These are phyloP conservation scores for Penicillium griseofulvum DNA, from an alignment of 2,329 filamentous ascomycete genomes.

Conservation along the genomic window DNA sequence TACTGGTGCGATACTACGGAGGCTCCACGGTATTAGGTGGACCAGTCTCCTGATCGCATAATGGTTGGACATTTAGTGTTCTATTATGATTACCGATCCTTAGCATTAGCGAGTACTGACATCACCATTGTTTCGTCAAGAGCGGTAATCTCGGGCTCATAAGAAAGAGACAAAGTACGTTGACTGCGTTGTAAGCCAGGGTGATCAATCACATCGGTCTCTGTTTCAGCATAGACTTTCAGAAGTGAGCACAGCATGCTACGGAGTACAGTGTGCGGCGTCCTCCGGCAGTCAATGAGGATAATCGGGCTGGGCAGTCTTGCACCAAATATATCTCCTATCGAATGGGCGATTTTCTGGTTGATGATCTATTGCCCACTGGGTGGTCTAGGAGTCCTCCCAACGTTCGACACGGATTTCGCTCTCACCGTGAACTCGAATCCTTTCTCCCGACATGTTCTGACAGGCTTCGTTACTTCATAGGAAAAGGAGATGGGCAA, in stretches of 20 bases:
- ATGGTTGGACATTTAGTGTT: background rate
- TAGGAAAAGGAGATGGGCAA: background rate
- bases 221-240: background rate
- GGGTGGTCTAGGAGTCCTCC: background rate
- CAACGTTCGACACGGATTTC: background rate
- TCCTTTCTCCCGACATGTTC: background rate
- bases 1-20: background rate
- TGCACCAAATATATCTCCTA: background rate
- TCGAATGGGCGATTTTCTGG: background rate
- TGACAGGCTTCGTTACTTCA: background rate
- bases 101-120: background rate
- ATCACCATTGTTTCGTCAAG: background rate
- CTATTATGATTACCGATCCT: background rate
- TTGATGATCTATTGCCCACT: background rate
- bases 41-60: slow-evolving; percentile 3
- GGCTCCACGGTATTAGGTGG: background rate
- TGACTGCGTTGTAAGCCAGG: too few species aligned
- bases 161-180: background rate
- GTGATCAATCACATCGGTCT: background rate
- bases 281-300: background rate
- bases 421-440: background rate
- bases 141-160: slow-evolving; percentile 1
- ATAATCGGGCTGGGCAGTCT: background rate
- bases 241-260: background rate
- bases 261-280: too few species aligned